Evolutionary conservation across 345 rosid species (phyloP), one percentile per base, ranked within the genome.

Genomic region (Carallia brachiata): DNA sequence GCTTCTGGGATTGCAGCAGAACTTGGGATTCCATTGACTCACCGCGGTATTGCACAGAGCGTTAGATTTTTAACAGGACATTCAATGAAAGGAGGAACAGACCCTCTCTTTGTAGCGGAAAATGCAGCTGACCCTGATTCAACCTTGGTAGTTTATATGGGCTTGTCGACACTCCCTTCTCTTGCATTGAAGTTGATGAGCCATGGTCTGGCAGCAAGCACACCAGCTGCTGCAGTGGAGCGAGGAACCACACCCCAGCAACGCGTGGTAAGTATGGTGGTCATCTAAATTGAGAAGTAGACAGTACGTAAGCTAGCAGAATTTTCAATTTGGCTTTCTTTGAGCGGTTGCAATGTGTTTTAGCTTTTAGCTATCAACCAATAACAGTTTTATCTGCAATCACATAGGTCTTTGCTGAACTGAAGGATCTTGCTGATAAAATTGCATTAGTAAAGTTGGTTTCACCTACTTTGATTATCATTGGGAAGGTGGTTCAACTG

Each of bases 1-100:
- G 99, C 97, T 36, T 95, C 99, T 0, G 99, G 97, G 62, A 95
- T 95, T 72, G 86, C 97, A 54, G 98, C 99, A 36, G 99, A 92
- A 80, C 78, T 92, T 23, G 98, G 99, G 58, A 84, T 95, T 75
- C 99, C 99, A 18, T 82, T 95, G 75, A 95, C 99, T 28, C 99
- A 95, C 70, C 76, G 98, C 13, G 98, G 98, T 52, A 83, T 92
- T 61, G 91, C 99, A 32, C 92, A 78, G 31, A 90, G 96, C 69
- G 98, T 95, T 36, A 88, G 97, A 37, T 92, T 92, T 68, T 92
- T 92, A 72, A 92, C 99, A 0, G 99, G 98, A 28, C 99, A 89
- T 64, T 95, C 98, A 1, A 85, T 93, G 73, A 92, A 95, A 79
- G 97, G 99, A 19, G 93, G 96, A 54, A 84, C 82, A 0, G 97